Base-by-base conservation (phyloP, 129 eudicot species). In the Helichrysum umbraculigerum region DNA sequence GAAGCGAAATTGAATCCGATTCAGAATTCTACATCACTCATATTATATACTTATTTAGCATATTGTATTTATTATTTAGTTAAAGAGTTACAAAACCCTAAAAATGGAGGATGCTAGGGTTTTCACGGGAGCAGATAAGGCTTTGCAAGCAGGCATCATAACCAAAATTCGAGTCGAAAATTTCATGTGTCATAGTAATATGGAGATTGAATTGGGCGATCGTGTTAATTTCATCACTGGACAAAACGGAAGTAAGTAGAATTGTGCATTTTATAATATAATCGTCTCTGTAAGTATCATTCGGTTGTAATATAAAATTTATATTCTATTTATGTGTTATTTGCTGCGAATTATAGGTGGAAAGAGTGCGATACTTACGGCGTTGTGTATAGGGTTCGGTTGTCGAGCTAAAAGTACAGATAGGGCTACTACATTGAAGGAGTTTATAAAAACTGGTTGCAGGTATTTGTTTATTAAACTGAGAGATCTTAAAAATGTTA, bases 291-390 rank as follows among this genome's bases (percentile, higher is more conserved):
- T 60, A 22, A 60, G 66, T 54, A 54, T 19, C 21, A 54, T n/a
- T 16, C 21, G 21, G 4, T n/a, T 54, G 60, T n/a, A 4, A 16
- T 54, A 54, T n/a, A 54, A 70, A 32, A 2, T 33, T 33, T 30
- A 0, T 61, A 44, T 20, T 20, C 21, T 7, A 51, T 79, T 35
- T 30, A 60, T 68, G 28, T 28, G 60, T 25, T 64, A 10, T 68
- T 32, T 63, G 54, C 25, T 44, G 50, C 41, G 16, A 81, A 14
- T 50, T 25, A 15, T 69, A 95, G 99, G 99, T 83, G 99, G 99
- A 20, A 95, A 95, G 84, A 95, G 99, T 75, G 99, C 99, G 4
- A 95, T 95, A 51, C 85, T 95, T 51, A 95, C 99, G 7, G 99
- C 99, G 5, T 73, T 95, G 16, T 91, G 97, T 79, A 90, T 95